Base-by-base conservation (phyloP, 805 yeast genomes). In the Ogataea wickerhamii region DNA sequence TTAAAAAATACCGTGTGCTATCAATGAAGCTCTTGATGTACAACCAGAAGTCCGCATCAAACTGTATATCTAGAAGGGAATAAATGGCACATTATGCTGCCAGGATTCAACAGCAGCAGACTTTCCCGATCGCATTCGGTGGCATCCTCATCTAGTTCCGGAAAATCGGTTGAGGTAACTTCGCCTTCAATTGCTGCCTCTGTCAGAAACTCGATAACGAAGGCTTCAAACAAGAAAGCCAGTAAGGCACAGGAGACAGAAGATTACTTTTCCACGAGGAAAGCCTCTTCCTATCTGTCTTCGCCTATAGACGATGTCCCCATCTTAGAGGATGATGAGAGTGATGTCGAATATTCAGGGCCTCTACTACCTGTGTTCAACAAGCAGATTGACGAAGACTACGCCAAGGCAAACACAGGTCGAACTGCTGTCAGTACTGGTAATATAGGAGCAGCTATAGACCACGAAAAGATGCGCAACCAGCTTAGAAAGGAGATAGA, bases 271-370 rank as follows among this genome's bases (percentile, higher is more conserved):
- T 37, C 44, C n/a, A n/a, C 29, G 6, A 29, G 21, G 6, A 37
- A 31, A 22, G 32, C 25, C 6, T 36, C 45, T 2, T 19, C 24
- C 8, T 46, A 41, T 28, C n/a, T 40, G 8, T 34, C 43, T 17
- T 40, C 49, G 17, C 40, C 47, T 16, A 36, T 47, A 4, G 57
- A 56, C 25, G 50, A 47, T 7, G 42, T 52, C 1, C 61, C 62
- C 0, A 54, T 58, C 10, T 36, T 56, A 33, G 65, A 60, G 41
- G 61, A 58, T 29, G 60, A 58, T 34, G 65, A 60, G 32, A 47
- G 47, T 21, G 63, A 51, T n/a, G 38, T 40, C 1, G 56, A 45
- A 5, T 25, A 42, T 8, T 32, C 32, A 19, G 53, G 56, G 2
- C 64, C 63, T 2, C 32, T 49, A 13, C 36, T 60, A 10, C 63